phyloP scores from a whole-genome alignment of 1,284 basidiomycete species.

The Naganishia cerealis region DNA sequence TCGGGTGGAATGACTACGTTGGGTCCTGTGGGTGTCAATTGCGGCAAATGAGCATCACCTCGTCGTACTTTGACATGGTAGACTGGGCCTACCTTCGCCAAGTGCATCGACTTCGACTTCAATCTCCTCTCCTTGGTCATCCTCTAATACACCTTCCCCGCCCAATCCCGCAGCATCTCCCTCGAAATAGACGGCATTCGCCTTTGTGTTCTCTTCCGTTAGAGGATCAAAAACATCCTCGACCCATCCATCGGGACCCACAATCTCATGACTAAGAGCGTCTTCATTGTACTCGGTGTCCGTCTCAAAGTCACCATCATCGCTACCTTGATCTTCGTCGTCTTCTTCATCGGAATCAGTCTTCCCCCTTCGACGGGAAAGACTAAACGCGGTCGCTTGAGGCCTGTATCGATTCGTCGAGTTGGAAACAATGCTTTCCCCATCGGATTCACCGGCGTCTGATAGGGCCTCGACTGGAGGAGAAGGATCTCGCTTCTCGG shows the following conservation, averaged over 20 bases:
- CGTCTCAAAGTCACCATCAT: constrained; percentile 46
- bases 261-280: constrained; percentile 35
- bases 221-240: constrained; percentile 71
- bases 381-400: constrained; percentile 46
- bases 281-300: constrained; percentile 49
- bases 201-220: constrained; percentile 70
- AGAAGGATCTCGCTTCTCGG: constrained; percentile 65
- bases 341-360: constrained; percentile 54
- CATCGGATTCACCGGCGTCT: constrained; percentile 66
- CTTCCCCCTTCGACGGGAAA: constrained; percentile 43
- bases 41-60: constrained; percentile 17
- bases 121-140: constrained; percentile 58
- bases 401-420: constrained; percentile 56
- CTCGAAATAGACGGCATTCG: constrained; percentile 64
- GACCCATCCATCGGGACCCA: constrained; percentile 50
- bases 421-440: constrained; percentile 55
- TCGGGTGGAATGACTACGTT: constrained; percentile 67
- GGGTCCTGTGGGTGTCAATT: constrained; percentile 71
- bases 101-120: constrained; percentile 53
- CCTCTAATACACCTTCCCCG: constrained; percentile 48
- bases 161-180: constrained; percentile 42
- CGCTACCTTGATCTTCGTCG: constrained; percentile 42
- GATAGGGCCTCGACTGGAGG: constrained; percentile 70
- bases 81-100: constrained; percentile 43
- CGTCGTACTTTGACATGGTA: background rate